Percentiles rank a stretch among this genome's conserved stretches.
These are phyloP conservation scores for Sugiyamaella lignohabitans DNA, from an alignment of 805 yeast species.

Conservation along the genomic window DNA sequence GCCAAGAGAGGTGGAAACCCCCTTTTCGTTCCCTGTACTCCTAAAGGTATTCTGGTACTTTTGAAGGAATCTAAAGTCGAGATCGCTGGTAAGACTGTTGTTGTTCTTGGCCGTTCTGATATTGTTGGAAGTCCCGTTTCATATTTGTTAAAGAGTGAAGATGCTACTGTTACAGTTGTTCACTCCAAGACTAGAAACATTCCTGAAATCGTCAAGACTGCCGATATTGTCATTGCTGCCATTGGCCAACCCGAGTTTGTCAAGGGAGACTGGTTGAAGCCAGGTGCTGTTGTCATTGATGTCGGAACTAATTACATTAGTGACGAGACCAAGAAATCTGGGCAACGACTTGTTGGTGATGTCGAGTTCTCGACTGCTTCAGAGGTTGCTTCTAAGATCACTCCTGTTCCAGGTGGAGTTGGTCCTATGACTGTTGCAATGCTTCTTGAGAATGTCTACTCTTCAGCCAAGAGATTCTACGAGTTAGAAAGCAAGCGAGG, in stretches of 20 bases:
- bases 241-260: slow-evolving; percentile 81
- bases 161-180: slow-evolving; percentile 79
- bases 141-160: slow-evolving; percentile 67
- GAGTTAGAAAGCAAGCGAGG: slow-evolving; percentile 41
- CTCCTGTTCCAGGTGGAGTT: slow-evolving; percentile 99
- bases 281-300: slow-evolving; percentile 83
- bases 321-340: slow-evolving; percentile 68
- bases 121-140: slow-evolving; percentile 95
- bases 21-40: slow-evolving; percentile 87
- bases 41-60: slow-evolving; percentile 82
- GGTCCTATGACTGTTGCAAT: slow-evolving; percentile 99
- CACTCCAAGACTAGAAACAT: slow-evolving; percentile 70
- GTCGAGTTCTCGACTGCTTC: slow-evolving; percentile 71
- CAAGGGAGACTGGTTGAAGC: slow-evolving; percentile 80
- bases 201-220: slow-evolving; percentile 51
- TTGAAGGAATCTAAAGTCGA: slow-evolving; percentile 59
- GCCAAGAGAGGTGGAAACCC: slow-evolving; percentile 60
- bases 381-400: slow-evolving; percentile 58
- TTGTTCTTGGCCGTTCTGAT: slow-evolving; percentile 93
- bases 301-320: slow-evolving; percentile 90
- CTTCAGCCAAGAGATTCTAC: slow-evolving; percentile 64
- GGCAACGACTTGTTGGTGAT: slow-evolving; percentile 84
- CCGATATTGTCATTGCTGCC: slow-evolving; percentile 92
- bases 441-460: slow-evolving; percentile 78
- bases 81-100: slow-evolving; percentile 72